Base-by-base conservation (phyloP, 768 basidiomycete species). In the Boletus vermiculosoides region DNA sequence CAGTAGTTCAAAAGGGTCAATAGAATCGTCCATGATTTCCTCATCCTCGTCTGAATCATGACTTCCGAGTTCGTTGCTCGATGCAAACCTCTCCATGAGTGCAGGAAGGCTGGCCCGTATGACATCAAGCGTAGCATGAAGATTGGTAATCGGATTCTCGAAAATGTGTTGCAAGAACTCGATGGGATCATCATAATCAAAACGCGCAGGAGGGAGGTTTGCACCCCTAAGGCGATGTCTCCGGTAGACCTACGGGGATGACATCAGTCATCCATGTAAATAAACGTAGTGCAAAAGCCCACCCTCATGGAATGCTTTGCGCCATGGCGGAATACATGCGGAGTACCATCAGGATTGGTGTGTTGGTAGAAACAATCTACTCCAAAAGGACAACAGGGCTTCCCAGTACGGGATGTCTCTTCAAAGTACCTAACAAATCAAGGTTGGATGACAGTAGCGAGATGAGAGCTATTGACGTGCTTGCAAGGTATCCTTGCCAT, bases 301-400 rank as follows among this genome's bases (percentile, higher is more conserved):
- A 85, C 85, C 57, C 69, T 75, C 81, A 87, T 82, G 54, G 74
- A 80, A 22, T 73, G 70, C 34, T 81, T 80, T 22, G 78, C 78
- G 7, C 88, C 88, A 41, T 81, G 71, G 39, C 67, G 62, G 63
- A 88, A 88, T 2, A 80, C 62, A 60, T 83, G 76, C 0, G 76
- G 76, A 10, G 87, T 82, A 12, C 90, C 90, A 61, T 92, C 90
- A 0, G 74, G 71, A 25, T 86, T 85, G 48, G 74, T 62, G 65
- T 93, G 90, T 62, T 83, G 80, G 66, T 91, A 93, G 68, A 93
- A 90, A 67, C 90, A 93, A 56, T 92, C 90, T 47, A 77, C 76
- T 42, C 90, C 90, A 61, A 89, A 93, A 0, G 88, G 90, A 71
- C 90, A 93, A 52, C 80, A 80, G 0, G 85, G 84, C 46, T 74